Evolutionary conservation across 108 stramenopile species (phyloP), one percentile per base, ranked within the genome.

Genomic region (Pseudonitzschia multiseries): DNA sequence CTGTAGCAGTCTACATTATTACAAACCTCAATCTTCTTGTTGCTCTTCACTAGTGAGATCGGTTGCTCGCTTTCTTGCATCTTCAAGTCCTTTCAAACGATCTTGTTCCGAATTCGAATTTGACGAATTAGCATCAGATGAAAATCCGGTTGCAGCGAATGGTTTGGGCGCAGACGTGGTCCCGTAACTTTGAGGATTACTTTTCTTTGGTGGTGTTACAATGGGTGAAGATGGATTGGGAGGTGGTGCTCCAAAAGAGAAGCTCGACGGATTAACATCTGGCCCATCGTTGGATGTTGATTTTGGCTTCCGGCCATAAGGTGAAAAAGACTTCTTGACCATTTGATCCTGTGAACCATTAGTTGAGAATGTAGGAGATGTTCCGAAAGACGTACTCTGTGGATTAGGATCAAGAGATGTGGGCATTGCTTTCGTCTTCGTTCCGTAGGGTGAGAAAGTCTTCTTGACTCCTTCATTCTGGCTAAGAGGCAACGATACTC

Each of bases 211-310:
- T 36, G 36, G 50, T n/a, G 50, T n/a, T n/a, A n/a, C n/a, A n/a
- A n/a, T n/a, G n/a, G n/a, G n/a, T 51, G 50, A 27, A 26, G 57
- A 27, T 13, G 57, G 57, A 26, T 59, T 21, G 26, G 57, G 15
- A 59, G 57, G 26, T 8, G 57, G 57, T 27, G 26, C 57, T 26
- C 57, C 57, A 31, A 59, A 59, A 27, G 57, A 59, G 57, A 59
- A 59, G 26, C 57, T 59, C 13, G 57, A 33, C 26, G 26, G 0
- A 10, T 27, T 26, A 9, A 31, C 57, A 26, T 31, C 26, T 5
- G 57, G 26, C 26, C 24, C 24, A 59, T 8, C 26, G 21, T 59
- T 27, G 15, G n/a, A 21, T 13, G 24, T 14, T 59, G 24, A 15
- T 31, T 59, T 59, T 21, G 29, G 26, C 57, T 59, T 59, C 50